These are phyloP conservation scores for Neurospora africana DNA, from an alignment of 495 filamentous ascomycete genomes.

Conservation along the genomic window DNA sequence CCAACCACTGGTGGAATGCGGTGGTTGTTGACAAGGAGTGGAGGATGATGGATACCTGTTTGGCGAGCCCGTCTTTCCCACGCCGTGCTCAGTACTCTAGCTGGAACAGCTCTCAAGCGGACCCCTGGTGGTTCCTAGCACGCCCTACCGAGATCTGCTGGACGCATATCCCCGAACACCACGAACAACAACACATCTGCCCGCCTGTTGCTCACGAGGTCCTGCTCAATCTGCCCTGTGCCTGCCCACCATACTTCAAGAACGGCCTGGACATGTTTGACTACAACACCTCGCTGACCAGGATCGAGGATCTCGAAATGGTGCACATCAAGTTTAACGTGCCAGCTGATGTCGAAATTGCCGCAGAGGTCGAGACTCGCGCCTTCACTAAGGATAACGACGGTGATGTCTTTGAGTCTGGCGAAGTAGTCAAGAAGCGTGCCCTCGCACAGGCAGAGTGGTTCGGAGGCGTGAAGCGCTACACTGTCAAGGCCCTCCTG, in stretches of 20 bases:
- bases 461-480: conserved; percentile 76
- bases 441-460: conserved; percentile 88
- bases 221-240: conserved; percentile 71
- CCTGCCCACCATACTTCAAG: conserved; percentile 82
- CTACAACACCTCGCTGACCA: conserved; percentile 79
- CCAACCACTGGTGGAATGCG: conserved; percentile 99
- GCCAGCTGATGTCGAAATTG: conserved; percentile 80
- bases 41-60: conserved; percentile 91
- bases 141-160: conserved; percentile 83
- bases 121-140: conserved; percentile 84
- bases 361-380: conserved; percentile 83
- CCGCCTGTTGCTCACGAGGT: conserved; percentile 77
- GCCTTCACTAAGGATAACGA: conserved; percentile 72
- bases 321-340: conserved; percentile 80
- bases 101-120: conserved; percentile 54
- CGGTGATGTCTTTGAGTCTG: conserved; percentile 88
- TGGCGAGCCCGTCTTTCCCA: conserved; percentile 85
- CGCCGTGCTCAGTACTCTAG: conserved; percentile 65
- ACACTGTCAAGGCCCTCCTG: conserved; percentile 82
- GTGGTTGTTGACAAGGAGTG: conserved; percentile 90
- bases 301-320: conserved; percentile 85
- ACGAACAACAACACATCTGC: conserved; percentile 83
- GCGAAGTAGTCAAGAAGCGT: conserved; percentile 73
- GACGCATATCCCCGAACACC: conserved; percentile 81
- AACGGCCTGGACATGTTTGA: conserved; percentile 66